Conservation (phyloP, 176 grass and related monocot genomes). For the Juncus inflexus region DNA sequence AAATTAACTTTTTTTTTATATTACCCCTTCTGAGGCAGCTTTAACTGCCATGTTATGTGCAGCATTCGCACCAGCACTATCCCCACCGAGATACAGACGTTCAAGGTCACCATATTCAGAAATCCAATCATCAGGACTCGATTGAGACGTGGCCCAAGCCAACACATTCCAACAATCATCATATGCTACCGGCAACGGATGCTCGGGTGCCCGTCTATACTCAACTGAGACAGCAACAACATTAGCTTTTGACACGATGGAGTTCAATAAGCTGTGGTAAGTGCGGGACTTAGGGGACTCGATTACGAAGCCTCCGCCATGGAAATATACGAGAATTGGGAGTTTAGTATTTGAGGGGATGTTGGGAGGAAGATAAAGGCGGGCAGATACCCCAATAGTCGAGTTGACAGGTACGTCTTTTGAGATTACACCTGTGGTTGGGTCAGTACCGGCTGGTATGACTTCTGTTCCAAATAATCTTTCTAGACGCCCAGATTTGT, state of each 20-base stretch:
- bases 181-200: slow-evolving; percentile 45
- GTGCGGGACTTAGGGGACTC: slow-evolving; percentile 4
- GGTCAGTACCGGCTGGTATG: slow-evolving; percentile 5
- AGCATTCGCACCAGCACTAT: slow-evolving; percentile 58
- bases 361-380: slow-evolving; percentile 22
- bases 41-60: slow-evolving; percentile 39
- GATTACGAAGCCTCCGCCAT: slow-evolving; percentile 50
- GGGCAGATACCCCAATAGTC: not conserved
- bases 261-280: slow-evolving; percentile 32
- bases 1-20: not conserved
- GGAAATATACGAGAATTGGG: slow-evolving; percentile 39
- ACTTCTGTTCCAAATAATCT: slow-evolving; percentile 4
- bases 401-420: slow-evolving; percentile 22
- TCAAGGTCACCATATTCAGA: slow-evolving; percentile 40
- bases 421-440: slow-evolving; percentile 15
- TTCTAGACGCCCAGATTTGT: slow-evolving; percentile 25
- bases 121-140: slow-evolving; percentile 39
- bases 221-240: slow-evolving; percentile 39
- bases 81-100: slow-evolving; percentile 41
- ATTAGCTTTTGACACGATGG: slow-evolving; percentile 22
- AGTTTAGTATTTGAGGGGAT: not conserved
- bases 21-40: not conserved
- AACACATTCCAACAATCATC: slow-evolving; percentile 45
- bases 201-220: slow-evolving; percentile 55
- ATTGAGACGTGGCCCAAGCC: slow-evolving; percentile 25